Percentiles rank a stretch among this genome's conserved stretches.
These are phyloP conservation scores for Pseudogymnoascus sp. DNA, from an alignment of 2,329 filamentous ascomycete genomes.

Conservation along the genomic window DNA sequence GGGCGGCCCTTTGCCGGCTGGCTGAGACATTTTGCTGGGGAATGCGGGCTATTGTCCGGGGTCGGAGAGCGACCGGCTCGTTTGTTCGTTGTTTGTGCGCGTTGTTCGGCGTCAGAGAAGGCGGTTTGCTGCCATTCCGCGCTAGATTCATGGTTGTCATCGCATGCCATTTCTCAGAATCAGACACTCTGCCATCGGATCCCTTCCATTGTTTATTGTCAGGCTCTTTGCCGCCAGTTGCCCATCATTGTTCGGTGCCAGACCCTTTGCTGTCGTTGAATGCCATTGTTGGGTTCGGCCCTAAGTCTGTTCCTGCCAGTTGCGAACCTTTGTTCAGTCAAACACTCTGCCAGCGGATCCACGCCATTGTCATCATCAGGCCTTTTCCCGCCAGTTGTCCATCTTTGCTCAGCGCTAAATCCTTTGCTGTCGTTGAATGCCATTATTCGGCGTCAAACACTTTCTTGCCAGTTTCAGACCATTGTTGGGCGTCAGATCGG, in stretches of 20 bases:
- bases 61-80: not conserved
- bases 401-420: not conserved
- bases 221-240: not conserved
- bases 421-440: not conserved
- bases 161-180: not conserved
- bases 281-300: not conserved
- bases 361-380: not conserved
- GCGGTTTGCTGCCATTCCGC: not conserved
- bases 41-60: not conserved
- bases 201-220: not conserved
- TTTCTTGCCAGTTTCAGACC: not conserved
- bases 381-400: not conserved
- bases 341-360: not conserved
- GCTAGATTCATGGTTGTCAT: not conserved
- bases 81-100: not conserved
- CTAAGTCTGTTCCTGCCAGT: too few relatives aligned
- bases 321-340: not conserved
- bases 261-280: not conserved
- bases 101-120: not conserved
- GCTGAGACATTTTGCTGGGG: not conserved
- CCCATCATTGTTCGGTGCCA: not conserved
- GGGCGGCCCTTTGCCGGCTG: not conserved
- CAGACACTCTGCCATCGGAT: not conserved
- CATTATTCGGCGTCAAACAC: not conserved
- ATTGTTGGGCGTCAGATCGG: too few relatives aligned